Evolutionary conservation across 495 filamentous ascomycete genomes (phyloP).

Genomic region (Aspergillus wentii): DNA sequence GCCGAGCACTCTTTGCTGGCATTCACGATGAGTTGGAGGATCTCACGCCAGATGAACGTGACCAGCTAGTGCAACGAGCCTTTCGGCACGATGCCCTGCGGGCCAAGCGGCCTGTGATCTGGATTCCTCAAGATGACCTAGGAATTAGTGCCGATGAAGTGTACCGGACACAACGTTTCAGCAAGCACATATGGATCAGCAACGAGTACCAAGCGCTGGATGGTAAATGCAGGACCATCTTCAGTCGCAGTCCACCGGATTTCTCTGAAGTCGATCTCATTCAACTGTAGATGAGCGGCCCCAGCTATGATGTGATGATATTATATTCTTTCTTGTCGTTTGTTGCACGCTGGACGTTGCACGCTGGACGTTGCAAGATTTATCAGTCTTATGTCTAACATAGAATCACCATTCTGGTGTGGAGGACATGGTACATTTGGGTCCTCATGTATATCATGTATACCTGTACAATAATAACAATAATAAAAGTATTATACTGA

Average conservation of each 20-base stretch:
- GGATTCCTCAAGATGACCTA: conserved; percentile 90
- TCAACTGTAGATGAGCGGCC: conserved; percentile 53
- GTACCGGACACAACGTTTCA: conserved; percentile 67
- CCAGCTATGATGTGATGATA: conserved; percentile 3
- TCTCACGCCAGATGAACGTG: conserved; percentile 84
- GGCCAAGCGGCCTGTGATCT: conserved; percentile 80
- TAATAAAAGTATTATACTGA: too few relatives aligned
- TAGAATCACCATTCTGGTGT: too few relatives aligned
- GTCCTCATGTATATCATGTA: too few relatives aligned
- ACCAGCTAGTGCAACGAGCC: conserved; percentile 77
- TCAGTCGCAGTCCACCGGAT: conserved; percentile 83
- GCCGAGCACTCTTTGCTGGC: conserved; percentile 77
- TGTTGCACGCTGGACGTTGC: too few relatives aligned
- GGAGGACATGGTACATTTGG: too few relatives aligned
- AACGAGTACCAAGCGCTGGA: conserved; percentile 88
- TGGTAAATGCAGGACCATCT: conserved; percentile 78
- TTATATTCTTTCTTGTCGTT: conserved; percentile 2
- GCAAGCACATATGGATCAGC: conserved; percentile 84
- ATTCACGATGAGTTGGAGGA: conserved; percentile 93
- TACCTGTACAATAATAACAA: too few relatives aligned
- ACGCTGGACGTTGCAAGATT: too few relatives aligned
- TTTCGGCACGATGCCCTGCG: conserved; percentile 89
- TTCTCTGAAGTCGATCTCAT: conserved; percentile 90
- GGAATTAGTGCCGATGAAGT: conserved; percentile 93
- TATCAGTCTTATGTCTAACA: too few relatives aligned